Base-by-base conservation (phyloP, 352 stramenopile species). In the Globisporangium spiculum region DNA sequence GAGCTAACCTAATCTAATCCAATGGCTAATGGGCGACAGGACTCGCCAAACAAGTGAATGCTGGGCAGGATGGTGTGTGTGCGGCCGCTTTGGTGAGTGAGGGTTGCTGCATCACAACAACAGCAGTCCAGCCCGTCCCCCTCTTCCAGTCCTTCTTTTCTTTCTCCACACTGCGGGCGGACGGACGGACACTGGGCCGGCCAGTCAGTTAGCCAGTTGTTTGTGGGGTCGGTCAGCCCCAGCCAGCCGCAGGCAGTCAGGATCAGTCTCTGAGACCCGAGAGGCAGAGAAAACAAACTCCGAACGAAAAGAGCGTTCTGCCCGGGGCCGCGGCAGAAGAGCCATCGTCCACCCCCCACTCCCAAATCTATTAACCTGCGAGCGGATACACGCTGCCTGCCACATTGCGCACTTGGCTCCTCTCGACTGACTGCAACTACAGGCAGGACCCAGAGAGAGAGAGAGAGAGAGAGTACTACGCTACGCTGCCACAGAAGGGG, bases 11-110 rank as follows among this genome's bases (percentile, higher is more conserved):
- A 34, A 18, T 67, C 26, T 20, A 36, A 27, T 38, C 34, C 18
- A 57, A 68, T 68, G 63, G 63, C 50, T 27, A 57, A 68, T 68
- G 63, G 63, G 63, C 63, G 63, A 68, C 63, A 68, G 53, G 63
- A 62, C 24, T 30, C 46, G 36, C 34, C 36, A 24, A 30, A 4
- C 22, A 55, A 34, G 26, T 63, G 36, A 55, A 44, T 63, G 50
- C 26, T 20, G 27, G 53, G n/a, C 20, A 32, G 54, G 26, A 59
- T 59, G 24, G 53, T 38, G 20, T 58, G 48, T 20, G 24, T 4
- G 48, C 7, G 14, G 54, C 27, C 7, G 54, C 54, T 20, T 8
- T 26, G 50, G 63, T 55, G 52, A 68, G 63, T 58, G 63, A 57
- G 53, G 63, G 53, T 63, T 60, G 44, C 24, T 26, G 38, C 20